These are phyloP conservation scores for Saccharomyces hybrid DNA, from an alignment of 1,139 yeast species.

Conservation along the genomic window DNA sequence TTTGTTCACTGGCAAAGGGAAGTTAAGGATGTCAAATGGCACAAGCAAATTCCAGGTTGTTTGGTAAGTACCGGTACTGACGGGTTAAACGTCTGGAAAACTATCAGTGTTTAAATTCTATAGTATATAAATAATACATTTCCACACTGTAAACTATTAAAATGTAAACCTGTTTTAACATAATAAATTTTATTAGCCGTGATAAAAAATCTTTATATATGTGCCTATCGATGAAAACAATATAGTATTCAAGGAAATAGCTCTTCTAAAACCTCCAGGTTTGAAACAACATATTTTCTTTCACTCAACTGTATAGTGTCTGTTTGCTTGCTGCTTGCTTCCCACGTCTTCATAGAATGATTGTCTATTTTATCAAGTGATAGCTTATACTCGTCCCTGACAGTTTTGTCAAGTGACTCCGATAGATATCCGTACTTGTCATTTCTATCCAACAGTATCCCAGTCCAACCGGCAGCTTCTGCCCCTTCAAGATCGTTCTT, in stretches of 20 bases:
- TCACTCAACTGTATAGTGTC: constrained; percentile 17
- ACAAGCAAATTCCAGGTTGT: constrained; percentile 92
- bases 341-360: constrained; percentile 17
- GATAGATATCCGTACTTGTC: constrained; percentile 24
- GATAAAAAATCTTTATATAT: no score
- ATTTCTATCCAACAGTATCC: constrained; percentile 45
- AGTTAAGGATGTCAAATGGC: constrained; percentile 98
- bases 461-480: constrained; percentile 53
- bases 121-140: background rate
- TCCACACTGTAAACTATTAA: background rate
- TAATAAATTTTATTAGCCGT: background rate
- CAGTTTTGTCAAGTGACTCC: constrained; percentile 1
- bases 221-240: no score
- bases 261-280: constrained; percentile 14
- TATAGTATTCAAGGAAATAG: constrained; percentile 2
- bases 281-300: constrained; percentile 20
- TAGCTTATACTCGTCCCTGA: constrained; percentile 17
- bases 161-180: background rate
- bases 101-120: constrained; percentile 65
- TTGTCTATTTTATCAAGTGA: constrained; percentile 25
- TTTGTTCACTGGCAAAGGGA: constrained; percentile 98
- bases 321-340: constrained; percentile 12
- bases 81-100: constrained; percentile 92
- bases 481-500: constrained; percentile 49
- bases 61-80: constrained; percentile 92